Evolutionary conservation across 2,329 filamentous ascomycete species (phyloP).

Genomic region (Venturia effusa): DNA sequence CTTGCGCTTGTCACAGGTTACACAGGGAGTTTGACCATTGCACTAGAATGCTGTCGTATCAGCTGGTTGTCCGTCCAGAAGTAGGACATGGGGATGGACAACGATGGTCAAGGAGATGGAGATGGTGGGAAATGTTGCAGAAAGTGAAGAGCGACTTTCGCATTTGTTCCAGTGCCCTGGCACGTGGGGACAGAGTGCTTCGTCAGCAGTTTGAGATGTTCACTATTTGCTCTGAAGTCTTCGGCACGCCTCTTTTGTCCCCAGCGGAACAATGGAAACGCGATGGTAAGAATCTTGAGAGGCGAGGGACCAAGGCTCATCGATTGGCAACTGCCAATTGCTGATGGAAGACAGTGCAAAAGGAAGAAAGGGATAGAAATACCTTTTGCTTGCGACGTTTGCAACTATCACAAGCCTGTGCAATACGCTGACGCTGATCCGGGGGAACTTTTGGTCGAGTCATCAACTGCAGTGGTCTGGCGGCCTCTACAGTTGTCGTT

Average conservation of each 20-base stretch:
- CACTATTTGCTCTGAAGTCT: too few relatives aligned
- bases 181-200: too few relatives aligned
- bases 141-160: too few relatives aligned
- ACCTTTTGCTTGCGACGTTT: constrained; percentile 60
- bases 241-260: too few relatives aligned
- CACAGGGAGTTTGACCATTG: constrained; percentile 47
- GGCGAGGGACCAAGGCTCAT: neutral
- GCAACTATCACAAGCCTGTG: constrained; percentile 54
- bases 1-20: constrained; percentile 43
- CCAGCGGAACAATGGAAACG: too few relatives aligned
- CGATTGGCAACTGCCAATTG: neutral
- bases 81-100: neutral
- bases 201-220: too few relatives aligned
- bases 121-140: too few relatives aligned
- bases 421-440: constrained; percentile 52
- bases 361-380: constrained; percentile 14
- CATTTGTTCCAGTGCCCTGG: too few relatives aligned
- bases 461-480: constrained; percentile 26
- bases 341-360: too few relatives aligned
- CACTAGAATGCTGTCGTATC: constrained; percentile 34
- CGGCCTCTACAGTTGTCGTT: neutral
- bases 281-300: neutral
- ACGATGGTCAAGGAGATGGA: neutral
- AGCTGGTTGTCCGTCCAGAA: neutral
- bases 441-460: constrained; percentile 45